These are phyloP conservation scores for Protea cynaroides DNA, from an alignment of 164 flowering plant genomes.

Conservation along the genomic window DNA sequence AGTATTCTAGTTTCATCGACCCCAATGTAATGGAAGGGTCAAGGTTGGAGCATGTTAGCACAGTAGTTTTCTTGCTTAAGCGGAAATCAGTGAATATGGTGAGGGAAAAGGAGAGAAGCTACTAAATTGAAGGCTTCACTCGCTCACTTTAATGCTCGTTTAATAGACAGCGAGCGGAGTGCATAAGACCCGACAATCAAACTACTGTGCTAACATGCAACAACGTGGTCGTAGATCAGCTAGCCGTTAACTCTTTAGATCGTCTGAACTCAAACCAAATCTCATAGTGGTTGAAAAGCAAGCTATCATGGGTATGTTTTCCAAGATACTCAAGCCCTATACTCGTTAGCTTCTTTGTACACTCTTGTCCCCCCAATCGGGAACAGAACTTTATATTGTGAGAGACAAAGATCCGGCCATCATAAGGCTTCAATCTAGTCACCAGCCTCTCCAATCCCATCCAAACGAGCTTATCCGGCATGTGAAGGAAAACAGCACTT, in stretches of 20 bases:
- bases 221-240: too few species aligned
- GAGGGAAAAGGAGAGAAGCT: constrained; percentile 1
- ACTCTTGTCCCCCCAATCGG: constrained; percentile 82
- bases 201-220: too few species aligned
- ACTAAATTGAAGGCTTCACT: constrained; percentile 4
- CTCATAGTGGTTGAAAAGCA: constrained; percentile 90
- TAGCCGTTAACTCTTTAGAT: too few species aligned
- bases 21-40: neutral
- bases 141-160: too few species aligned
- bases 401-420: constrained; percentile 85
- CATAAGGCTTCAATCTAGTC: constrained; percentile 49
- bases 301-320: constrained; percentile 90
- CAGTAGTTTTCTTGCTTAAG: too few species aligned
- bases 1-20: neutral
- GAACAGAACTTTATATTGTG: constrained; percentile 95
- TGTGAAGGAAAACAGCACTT: constrained; percentile 94
- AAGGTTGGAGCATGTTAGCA: too few species aligned
- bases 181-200: too few species aligned
- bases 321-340: constrained; percentile 78
- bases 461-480: constrained; percentile 98
- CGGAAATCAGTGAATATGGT: neutral
- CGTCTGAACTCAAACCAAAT: constrained; percentile 90
- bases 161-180: too few species aligned
- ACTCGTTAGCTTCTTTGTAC: constrained; percentile 56
- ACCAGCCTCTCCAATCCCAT: constrained; percentile 73